These are phyloP conservation scores for Calonectria hongkongensis DNA, from an alignment of 2,329 filamentous ascomycete species.

Conservation along the genomic window DNA sequence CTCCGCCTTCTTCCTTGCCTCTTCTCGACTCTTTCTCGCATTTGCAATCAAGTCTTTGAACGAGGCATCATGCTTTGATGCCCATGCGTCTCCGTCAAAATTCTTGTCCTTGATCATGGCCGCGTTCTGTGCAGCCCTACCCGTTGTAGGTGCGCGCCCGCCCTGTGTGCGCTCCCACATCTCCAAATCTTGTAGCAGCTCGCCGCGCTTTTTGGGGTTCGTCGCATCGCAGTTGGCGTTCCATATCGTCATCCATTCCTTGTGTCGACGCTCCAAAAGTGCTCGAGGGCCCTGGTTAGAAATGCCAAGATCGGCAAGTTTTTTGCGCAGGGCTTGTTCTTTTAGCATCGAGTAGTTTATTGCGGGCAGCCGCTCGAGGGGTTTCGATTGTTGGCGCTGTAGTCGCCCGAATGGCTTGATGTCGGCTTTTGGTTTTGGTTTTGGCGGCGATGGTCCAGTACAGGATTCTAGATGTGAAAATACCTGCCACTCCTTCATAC, in stretches of 20 bases:
- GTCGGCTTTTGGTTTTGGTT: constrained; percentile 37
- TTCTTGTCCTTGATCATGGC: constrained; percentile 86
- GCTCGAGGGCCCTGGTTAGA: constrained; percentile 80
- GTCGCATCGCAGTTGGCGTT: constrained; percentile 96
- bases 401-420: constrained; percentile 42
- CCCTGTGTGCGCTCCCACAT: constrained; percentile 91
- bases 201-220: constrained; percentile 79
- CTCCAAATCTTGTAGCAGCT: constrained; percentile 87
- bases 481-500: constrained; percentile 87
- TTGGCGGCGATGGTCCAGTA: constrained; percentile 59
- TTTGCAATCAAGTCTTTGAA: constrained; percentile 88
- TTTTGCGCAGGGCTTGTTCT: constrained; percentile 85
- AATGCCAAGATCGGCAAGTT: constrained; percentile 87
- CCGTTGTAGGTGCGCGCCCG: constrained; percentile 69
- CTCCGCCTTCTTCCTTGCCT: constrained; percentile 58
- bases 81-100: constrained; percentile 88
- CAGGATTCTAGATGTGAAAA: constrained; percentile 87
- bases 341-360: constrained; percentile 93
- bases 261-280: constrained; percentile 86
- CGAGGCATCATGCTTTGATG: constrained; percentile 80
- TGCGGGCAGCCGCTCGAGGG: constrained; percentile 81
- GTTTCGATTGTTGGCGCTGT: constrained; percentile 59
- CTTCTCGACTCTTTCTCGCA: constrained; percentile 76
- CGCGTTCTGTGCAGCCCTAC: constrained; percentile 61
- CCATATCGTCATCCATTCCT: constrained; percentile 96